phyloP scores from a whole-genome alignment of 352 stramenopile species.

The Thraustotheca clavata region DNA sequence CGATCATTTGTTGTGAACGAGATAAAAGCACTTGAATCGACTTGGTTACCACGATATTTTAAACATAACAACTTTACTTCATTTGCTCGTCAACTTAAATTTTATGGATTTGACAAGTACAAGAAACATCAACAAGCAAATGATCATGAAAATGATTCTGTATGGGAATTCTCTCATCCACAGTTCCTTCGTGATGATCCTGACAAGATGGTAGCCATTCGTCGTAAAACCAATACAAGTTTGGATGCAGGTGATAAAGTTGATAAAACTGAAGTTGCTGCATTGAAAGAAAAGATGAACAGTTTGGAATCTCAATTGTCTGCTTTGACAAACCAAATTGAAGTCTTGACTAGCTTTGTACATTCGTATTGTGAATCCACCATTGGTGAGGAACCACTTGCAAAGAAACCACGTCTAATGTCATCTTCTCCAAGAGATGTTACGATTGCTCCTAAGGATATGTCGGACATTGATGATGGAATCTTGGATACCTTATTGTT shows the following conservation, averaged over 20 bases:
- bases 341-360: conserved; percentile 2
- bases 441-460: not conserved
- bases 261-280: conserved; percentile 6
- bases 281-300: conserved; percentile 16
- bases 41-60: conserved; percentile 76
- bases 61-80: conserved; percentile 86
- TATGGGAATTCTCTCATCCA: conserved; percentile 13
- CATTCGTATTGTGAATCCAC: conserved; percentile 4
- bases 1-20: conserved; percentile 34
- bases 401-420: not conserved
- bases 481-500: conserved; percentile 2
- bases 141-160: not conserved
- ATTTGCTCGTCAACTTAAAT: conserved; percentile 86
- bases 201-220: conserved; percentile 14
- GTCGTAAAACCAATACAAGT: conserved; percentile 9
- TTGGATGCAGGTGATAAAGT: not conserved
- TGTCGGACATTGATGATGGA: not conserved
- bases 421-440: not conserved
- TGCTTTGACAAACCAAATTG: conserved; percentile 19
- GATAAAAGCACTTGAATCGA: conserved; percentile 34
- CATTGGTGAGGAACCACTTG: not conserved
- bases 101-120: conserved; percentile 48
- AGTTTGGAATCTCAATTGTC: conserved; percentile 7
- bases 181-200: conserved; percentile 12
- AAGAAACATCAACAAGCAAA: conserved; percentile 15